These are phyloP conservation scores for Cladosporium sp. DNA, from an alignment of 2,329 filamentous ascomycete genomes.

Conservation along the genomic window DNA sequence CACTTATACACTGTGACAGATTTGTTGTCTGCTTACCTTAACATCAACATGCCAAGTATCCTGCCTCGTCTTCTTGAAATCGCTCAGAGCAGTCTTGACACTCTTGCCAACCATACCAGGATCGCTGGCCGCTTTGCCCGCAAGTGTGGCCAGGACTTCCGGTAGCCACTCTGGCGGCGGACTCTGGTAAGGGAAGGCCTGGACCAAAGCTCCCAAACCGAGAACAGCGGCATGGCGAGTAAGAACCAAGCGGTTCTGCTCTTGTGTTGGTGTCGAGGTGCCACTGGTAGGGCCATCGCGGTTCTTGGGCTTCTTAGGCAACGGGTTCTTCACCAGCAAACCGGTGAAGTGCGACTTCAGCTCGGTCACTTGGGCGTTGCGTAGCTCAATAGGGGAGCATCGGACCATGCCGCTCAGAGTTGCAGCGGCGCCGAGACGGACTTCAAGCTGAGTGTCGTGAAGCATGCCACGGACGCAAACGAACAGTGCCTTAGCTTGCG, in stretches of 20 bases:
- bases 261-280: constrained; percentile 63
- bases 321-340: constrained; percentile 75
- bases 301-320: constrained; percentile 65
- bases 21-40: constrained; percentile 62
- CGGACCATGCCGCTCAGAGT: constrained; percentile 97
- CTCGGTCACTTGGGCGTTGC: constrained; percentile 69
- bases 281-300: constrained; percentile 29
- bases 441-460: constrained; percentile 84
- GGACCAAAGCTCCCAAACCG: constrained; percentile 82
- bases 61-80: constrained; percentile 99
- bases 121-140: constrained; percentile 79
- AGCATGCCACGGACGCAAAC: constrained; percentile 95
- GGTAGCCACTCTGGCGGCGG: constrained; percentile 93
- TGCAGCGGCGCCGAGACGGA: constrained; percentile 84
- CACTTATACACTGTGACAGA: neutral
- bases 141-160: constrained; percentile 80
- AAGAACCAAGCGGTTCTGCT: constrained; percentile 72
- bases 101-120: constrained; percentile 91
- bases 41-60: constrained; percentile 98
- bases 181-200: constrained; percentile 93
- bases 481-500: constrained; percentile 76
- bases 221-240: constrained; percentile 85
- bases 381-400: constrained; percentile 78
- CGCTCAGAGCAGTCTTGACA: constrained; percentile 86
- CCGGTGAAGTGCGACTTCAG: constrained; percentile 76